Conservation (phyloP, 2,329 filamentous ascomycete species). For the Talaromyces atroroseus region DNA sequence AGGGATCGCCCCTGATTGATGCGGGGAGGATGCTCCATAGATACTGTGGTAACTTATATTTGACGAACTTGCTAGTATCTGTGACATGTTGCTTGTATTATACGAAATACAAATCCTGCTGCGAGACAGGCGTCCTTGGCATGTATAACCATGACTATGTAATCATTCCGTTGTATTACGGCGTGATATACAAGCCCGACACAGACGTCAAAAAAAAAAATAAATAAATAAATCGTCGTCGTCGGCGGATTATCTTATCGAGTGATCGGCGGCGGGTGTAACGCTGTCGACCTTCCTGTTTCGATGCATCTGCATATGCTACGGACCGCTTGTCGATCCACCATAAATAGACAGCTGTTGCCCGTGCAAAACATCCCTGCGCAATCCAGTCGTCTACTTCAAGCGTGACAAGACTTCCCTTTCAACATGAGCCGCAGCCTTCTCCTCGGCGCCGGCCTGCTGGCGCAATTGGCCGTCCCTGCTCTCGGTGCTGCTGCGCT, state of each 20-base stretch:
- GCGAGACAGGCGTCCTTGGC: too few relatives aligned
- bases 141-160: too few relatives aligned
- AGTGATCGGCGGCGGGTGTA: not conserved
- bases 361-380: not conserved
- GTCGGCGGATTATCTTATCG: not conserved
- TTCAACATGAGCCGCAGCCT: conserved; percentile 10
- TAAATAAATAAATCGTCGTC: not conserved
- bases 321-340: not conserved
- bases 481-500: conserved; percentile 15
- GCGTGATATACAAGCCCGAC: too few relatives aligned
- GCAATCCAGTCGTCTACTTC: not conserved
- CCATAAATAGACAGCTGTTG: not conserved
- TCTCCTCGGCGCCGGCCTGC: conserved; percentile 17
- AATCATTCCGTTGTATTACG: too few relatives aligned
- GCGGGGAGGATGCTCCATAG: not conserved
- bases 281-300: not conserved
- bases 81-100: not conserved
- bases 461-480: conserved; percentile 19
- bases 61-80: not conserved
- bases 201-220: too few relatives aligned
- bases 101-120: too few relatives aligned
- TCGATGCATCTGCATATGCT: not conserved
- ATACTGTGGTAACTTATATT: not conserved
- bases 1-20: not conserved
- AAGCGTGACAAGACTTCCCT: not conserved